Base-by-base conservation (phyloP, 1,284 basidiomycete genomes). In the Erythrobasidium hasegawianum region DNA sequence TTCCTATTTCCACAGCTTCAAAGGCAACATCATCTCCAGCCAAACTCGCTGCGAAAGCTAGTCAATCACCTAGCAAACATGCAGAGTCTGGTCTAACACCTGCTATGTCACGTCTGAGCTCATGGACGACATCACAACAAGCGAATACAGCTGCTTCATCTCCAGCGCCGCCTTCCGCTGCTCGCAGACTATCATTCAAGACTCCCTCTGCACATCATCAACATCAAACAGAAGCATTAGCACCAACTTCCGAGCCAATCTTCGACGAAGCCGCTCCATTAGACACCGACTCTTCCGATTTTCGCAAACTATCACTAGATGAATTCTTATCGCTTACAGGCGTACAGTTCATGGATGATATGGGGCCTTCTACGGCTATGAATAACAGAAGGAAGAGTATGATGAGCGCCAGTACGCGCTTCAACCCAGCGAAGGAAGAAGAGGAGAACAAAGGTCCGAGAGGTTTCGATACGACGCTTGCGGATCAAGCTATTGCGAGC, bases 301-400 rank as follows among this genome's bases (percentile, higher is more conserved):
- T n/a, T 11, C 54, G 39, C 20, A 47, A 50, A 29, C 87, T 95
- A 75, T 87, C 88, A 0, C 87, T 96, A 55, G 83, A 85, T 45
- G 84, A 89, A 60, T 95, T 96, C 81, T 86, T 96, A 69, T 81
- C 84, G 53, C 86, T 93, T 82, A 89, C 90, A 0, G 86, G 83
- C 5, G 86, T 90, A 70, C 85, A 84, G 69, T 92, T 90, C 76
- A 88, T 90, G 85, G 88, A 90, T 67, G 86, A 90, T 70, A 79
- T 89, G 13, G 18, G 54, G 56, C 38, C 27, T 55, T 71, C 0
- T 70, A 24, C 43, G n/a, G 14, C n/a, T 5, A 33, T 33, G 33
- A 11, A 4, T n/a, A n/a, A n/a, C 5, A n/a, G 43, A 14, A n/a
- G 43, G n/a, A 47, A 47, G 14, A 47, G 43, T 14, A n/a, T 47